Base-by-base conservation (phyloP, 2,329 filamentous ascomycete species). In the Coniella lustricola region DNA sequence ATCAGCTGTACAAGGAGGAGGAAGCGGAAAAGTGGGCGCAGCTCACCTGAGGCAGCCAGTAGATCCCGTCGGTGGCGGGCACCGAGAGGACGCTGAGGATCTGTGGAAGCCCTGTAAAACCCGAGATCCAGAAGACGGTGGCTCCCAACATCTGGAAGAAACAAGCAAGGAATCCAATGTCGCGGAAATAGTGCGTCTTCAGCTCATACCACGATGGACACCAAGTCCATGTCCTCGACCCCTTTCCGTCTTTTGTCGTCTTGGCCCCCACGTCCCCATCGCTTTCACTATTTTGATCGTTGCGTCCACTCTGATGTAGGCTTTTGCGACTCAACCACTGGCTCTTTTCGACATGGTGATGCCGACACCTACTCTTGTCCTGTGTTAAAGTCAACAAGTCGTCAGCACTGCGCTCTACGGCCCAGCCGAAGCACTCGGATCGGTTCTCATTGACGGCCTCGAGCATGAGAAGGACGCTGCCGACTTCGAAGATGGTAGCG, bases 391-490 rank as follows among this genome's bases (percentile, higher is more conserved):
- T 37, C 12, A 42, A 25, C n/a, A 9, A 20, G n/a, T 43, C 46
- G 25, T 33, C 46, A 9, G 20, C 44, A 3, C 39, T 47, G 18
- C 70, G 69, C 54, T 84, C 76, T 1, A 86, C 56, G 0, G 82
- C 82, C 81, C 81, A 87, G 3, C 83, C 82, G 59, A 86, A 86
- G 60, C 82, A 87, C 12, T 76, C 79, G 0, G 74, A 67, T 12
- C 75, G 68, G 56, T 84, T 79, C 57, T 81, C 79, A 59, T 87
- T 87, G n/a, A 85, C 70, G 3, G 82, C 82, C 61, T 87, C 83
- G 2, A 84, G 65, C 62, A 86, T 69, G 21, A 86, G 67, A 2
- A 86, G 62, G 1, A 85, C 58, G 32, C 77, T 80, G 0, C 82
- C 82, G 3, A 82, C 46, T 55, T 83, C 80, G 59, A 87, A 86